Conservation (phyloP, 106 monocot genomes). For the Acorus calamus region DNA sequence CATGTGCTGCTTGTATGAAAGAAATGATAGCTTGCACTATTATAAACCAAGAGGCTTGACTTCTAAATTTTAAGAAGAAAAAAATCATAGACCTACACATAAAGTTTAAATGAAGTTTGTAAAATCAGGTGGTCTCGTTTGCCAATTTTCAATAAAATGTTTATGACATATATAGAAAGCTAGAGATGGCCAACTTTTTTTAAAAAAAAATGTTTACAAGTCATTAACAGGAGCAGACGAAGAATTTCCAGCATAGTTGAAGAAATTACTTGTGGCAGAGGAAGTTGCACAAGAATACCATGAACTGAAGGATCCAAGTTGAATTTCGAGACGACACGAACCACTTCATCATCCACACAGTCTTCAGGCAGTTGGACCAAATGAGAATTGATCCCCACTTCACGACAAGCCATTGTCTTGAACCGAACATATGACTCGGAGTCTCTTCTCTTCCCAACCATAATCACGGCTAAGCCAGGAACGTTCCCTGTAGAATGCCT, state of each 20-base stretch:
- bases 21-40: not conserved
- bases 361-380: constrained; percentile 50
- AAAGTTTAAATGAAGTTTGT: no score
- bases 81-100: no score
- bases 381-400: constrained; percentile 74
- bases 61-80: no score
- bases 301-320: constrained; percentile 86
- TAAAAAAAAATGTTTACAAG: no score
- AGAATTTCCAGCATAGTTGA: constrained; percentile 10
- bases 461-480: constrained; percentile 75
- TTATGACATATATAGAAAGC: constrained; percentile 6
- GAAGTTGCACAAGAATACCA: constrained; percentile 90
- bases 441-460: constrained; percentile 82
- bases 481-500: constrained; percentile 37
- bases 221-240: not conserved
- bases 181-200: not conserved
- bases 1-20: constrained; percentile 54
- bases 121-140: no score
- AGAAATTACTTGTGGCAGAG: constrained; percentile 76
- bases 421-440: constrained; percentile 62
- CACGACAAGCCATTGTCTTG: constrained; percentile 72
- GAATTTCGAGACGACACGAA: constrained; percentile 42
- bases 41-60: no score
- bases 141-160: not conserved
- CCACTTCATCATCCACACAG: constrained; percentile 54